A percentile compares a stretch with the other conserved stretches of the same genome.
Conservation (phyloP, 805 yeast species). For the Isabelozyma gotoi region DNA sequence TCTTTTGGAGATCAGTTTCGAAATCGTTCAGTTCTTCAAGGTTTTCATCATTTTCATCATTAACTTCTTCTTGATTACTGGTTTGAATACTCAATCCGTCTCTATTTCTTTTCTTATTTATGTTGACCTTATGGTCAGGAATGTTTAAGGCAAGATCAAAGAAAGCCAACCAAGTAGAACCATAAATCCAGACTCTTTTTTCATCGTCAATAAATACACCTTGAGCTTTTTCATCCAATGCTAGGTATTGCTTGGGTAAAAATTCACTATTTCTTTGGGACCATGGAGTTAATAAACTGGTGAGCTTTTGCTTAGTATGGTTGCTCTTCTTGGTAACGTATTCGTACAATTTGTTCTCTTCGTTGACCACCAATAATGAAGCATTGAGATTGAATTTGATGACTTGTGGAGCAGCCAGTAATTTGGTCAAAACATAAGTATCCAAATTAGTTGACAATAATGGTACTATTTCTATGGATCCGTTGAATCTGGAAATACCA, state of each 20-base stretch:
- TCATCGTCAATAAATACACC: conserved; percentile 61
- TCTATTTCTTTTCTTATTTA: conserved; percentile 41
- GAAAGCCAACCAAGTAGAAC: conserved; percentile 76
- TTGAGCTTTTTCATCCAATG: conserved; percentile 63
- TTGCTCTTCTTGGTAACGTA: conserved; percentile 40
- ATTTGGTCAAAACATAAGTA: conserved; percentile 51
- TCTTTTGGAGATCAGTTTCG: conserved; percentile 24
- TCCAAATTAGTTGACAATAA: conserved; percentile 21
- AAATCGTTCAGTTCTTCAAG: conserved; percentile 10
- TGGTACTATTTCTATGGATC: conserved; percentile 56
- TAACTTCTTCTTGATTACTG: conserved; percentile 20
- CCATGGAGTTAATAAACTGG: conserved; percentile 67
- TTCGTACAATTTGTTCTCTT: conserved; percentile 76
- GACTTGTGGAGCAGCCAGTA: conserved; percentile 61
- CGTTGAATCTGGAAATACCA: conserved; percentile 63
- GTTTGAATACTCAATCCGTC: conserved; percentile 40
- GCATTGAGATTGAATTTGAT: conserved; percentile 51
- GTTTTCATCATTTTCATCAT: conserved; percentile 25
- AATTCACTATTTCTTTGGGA: conserved; percentile 72
- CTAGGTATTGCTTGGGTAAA: conserved; percentile 63
- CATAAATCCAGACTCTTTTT: conserved; percentile 78
- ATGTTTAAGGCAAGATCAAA: conserved; percentile 63
- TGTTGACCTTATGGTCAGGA: conserved; percentile 40
- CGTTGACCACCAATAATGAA: conserved; percentile 63
- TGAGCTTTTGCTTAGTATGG: conserved; percentile 9